Evolutionary conservation across 129 eudicot genomes (phyloP), one percentile per base, ranked within the genome.

Genomic region (Helianthus tuberosus): DNA sequence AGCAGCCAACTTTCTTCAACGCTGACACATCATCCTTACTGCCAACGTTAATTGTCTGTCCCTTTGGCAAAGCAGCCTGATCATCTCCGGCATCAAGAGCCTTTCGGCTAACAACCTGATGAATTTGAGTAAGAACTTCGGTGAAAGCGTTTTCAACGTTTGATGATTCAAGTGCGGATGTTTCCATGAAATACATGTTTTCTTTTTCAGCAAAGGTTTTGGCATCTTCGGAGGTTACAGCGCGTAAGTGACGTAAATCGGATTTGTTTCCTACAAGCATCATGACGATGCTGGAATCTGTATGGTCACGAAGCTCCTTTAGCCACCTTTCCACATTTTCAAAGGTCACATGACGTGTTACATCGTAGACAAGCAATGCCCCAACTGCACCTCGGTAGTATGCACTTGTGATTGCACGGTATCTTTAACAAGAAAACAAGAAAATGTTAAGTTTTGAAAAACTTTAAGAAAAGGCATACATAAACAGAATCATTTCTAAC

Each of bases 221-320:
- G 59, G 88, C 83, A 61, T 88, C 90, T 32, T 88, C 91, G 0
- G 96, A 83, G 41, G 84, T 80, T 14, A 89, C 96, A 20, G 96
- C 96, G 17, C 91, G 72, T 77, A 89, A 71, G 65, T 89, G 96
- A 14, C 96, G 82, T 69, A 89, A 54, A 86, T 89, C 96, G 0
- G 96, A 81, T 83, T 89, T 89, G 85, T 89, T 89, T 14, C 96
- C 96, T n/a, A 86, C 90, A 15, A 88, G 89, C 95, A 88, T 88
- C 36, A 88, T 86, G 72, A 88, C 95, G 27, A 86, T 86, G 75
- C 79, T 89, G 51, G 89, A 71, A 76, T 86, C 96, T 9, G 96
- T 89, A 48, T 89, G 96, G 36, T 86, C 96, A 50, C 91, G 87
- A 6, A 89, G 89, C 82, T 89, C 96, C 84, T 84, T 89, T 38